Conservation (phyloP, 169 alveolate genomes). For the Plasmodium chabaudi region DNA sequence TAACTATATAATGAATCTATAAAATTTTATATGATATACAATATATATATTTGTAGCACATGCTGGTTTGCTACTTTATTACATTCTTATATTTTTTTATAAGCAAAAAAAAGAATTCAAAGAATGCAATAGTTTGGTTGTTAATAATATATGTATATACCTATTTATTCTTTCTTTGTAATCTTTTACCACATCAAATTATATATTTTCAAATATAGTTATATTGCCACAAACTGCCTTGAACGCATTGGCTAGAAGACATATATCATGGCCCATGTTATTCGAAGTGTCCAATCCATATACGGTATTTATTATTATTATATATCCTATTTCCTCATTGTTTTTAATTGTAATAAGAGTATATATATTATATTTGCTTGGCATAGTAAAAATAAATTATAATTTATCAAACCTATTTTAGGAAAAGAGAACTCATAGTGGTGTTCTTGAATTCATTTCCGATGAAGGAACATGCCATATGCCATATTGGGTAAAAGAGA, state of each 20-base stretch:
- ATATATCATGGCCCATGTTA: constrained; percentile 91
- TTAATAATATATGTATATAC: background rate
- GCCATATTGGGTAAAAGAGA: constrained; percentile 92
- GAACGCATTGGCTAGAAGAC: constrained; percentile 88
- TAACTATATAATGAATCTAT: background rate
- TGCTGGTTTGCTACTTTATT: no score
- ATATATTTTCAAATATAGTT: constrained; percentile 46
- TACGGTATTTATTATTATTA: constrained; percentile 40
- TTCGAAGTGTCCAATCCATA: constrained; percentile 86
- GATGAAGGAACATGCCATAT: constrained; percentile 95
- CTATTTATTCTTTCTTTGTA: background rate
- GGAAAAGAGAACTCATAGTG: constrained; percentile 91
- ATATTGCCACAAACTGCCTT: constrained; percentile 89
- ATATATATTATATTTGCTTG: background rate
- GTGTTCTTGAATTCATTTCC: constrained; percentile 95
- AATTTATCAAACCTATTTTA: constrained; percentile 10
- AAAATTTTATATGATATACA: background rate
- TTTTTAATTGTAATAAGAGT: background rate
- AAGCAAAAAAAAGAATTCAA: no score
- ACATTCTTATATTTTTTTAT: no score
- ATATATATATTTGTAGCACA: background rate
- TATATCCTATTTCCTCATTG: background rate
- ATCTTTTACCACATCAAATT: background rate
- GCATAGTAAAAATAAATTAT: background rate
- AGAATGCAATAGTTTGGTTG: no score